phyloP scores from a whole-genome alignment of 176 grass and related monocot genomes.

The Chloris gayana region DNA sequence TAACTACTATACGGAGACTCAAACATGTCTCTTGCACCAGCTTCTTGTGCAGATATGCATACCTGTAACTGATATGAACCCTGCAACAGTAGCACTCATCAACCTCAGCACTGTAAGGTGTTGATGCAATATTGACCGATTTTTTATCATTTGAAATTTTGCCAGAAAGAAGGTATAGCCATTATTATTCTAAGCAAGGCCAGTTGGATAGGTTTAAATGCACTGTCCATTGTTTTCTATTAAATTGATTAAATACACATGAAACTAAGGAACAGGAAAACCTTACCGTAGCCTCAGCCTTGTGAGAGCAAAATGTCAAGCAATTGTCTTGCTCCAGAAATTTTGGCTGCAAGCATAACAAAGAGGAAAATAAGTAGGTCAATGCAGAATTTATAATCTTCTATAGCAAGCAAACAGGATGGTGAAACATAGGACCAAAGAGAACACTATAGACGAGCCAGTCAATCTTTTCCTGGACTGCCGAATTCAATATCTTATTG shows the following conservation, averaged over 20 bases:
- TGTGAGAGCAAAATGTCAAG: constrained; percentile 79
- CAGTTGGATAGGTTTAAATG: not conserved
- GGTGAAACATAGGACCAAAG: constrained; percentile 24
- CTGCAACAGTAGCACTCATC: constrained; percentile 51
- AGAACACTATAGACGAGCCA: not conserved
- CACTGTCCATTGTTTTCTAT: not conserved
- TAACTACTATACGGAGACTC: constrained; percentile 82
- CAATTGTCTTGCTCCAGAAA: constrained; percentile 76
- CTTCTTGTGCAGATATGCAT: constrained; percentile 81
- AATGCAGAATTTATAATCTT: constrained; percentile 8
- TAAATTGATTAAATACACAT: not conserved
- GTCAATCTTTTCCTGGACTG: not conserved
- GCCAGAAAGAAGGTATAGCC: not conserved
- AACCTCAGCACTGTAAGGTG: constrained; percentile 19
- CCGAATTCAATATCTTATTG: not conserved
- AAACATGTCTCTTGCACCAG: constrained; percentile 69
- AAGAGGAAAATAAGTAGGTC: constrained; percentile 17
- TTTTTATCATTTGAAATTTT: not conserved
- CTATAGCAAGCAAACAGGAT: constrained; percentile 25
- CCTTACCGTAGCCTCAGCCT: constrained; percentile 72
- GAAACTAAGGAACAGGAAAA: constrained; percentile 7
- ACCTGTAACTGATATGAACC: constrained; percentile 83
- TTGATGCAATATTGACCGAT: not conserved
- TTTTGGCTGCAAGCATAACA: constrained; percentile 64
- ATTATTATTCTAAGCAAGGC: not conserved